Conservation (phyloP, 345 rosid species). For the Erodium maritimum region DNA sequence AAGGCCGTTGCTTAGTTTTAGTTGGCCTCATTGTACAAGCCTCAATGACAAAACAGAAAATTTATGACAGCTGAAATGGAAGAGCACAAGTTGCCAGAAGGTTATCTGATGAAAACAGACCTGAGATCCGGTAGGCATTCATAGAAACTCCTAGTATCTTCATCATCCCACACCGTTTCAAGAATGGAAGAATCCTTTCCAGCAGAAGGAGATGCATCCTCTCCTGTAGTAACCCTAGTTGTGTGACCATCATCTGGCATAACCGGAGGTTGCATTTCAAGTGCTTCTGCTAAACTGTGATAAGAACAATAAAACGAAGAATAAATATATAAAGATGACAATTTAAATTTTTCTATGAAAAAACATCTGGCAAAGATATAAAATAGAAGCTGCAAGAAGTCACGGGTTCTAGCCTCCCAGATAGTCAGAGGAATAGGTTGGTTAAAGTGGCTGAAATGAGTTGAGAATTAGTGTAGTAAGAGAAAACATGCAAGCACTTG, state of each 20-base stretch:
- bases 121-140: conserved; percentile 95
- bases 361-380: neutral
- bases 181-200: conserved; percentile 63
- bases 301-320: no score
- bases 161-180: conserved; percentile 96
- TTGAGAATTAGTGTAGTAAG: neutral
- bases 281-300: conserved; percentile 82
- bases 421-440: neutral
- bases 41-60: neutral
- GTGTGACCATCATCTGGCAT: conserved; percentile 99
- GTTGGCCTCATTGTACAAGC: neutral
- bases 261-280: conserved; percentile 95
- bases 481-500: neutral
- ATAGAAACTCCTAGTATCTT: conserved; percentile 89
- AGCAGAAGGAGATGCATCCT: conserved; percentile 58
- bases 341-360: neutral
- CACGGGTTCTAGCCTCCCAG: neutral
- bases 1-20: neutral
- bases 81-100: neutral
- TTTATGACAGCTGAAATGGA: neutral
- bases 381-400: neutral
- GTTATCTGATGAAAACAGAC: conserved; percentile 28
- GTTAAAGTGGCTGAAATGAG: neutral
- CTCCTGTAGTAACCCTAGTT: conserved; percentile 80
- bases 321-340: neutral